Evolutionary conservation across 108 stramenopile species (phyloP), one percentile per base, ranked within the genome.

Genomic region (Cyclotella cryptica): DNA sequence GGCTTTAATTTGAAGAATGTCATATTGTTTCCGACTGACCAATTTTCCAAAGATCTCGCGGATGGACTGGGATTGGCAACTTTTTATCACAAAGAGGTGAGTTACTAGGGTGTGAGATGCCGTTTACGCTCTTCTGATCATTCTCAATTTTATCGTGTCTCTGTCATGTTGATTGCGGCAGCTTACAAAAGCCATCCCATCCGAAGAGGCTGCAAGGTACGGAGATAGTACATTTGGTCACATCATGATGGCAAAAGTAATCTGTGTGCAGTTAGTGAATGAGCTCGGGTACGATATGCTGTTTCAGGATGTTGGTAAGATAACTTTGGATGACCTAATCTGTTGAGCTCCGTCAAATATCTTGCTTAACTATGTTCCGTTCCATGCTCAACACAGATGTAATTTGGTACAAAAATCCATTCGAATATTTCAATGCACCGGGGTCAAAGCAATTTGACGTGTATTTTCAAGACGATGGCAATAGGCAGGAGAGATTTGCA

Each of bases 221-320:
- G 91, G 84, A 0, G 96, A 97, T 81, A 24, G 29, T 0, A 90
- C 70, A 3, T 97, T 95, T 72, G 79, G 71, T 6, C 53, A 44
- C 18, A 95, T 97, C 84, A 96, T 97, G 97, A 83, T 94, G 83
- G 85, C 90, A 28, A 97, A 97, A 80, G 84, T 91, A 3, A 67
- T 92, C 19, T 88, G 84, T 46, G 89, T 74, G 14, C 73, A 74
- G 26, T 49, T 74, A 5, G 73, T 74, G 0, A 63, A 44, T 22
- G 54, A 66, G 18, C 64, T 79, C 13, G 85, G 83, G 26, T 81
- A 85, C 27, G 94, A 96, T 68, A 75, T 84, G 24, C 85, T 83
- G n/a, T 96, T 92, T 57, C 89, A 89, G 68, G 95, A 93, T 65
- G 92, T 93, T 63, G 92, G 89, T 72, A 43, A 29, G 89, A 74